phyloP scores from a whole-genome alignment of 768 basidiomycete genomes.

The Coprinellus micaceus region DNA sequence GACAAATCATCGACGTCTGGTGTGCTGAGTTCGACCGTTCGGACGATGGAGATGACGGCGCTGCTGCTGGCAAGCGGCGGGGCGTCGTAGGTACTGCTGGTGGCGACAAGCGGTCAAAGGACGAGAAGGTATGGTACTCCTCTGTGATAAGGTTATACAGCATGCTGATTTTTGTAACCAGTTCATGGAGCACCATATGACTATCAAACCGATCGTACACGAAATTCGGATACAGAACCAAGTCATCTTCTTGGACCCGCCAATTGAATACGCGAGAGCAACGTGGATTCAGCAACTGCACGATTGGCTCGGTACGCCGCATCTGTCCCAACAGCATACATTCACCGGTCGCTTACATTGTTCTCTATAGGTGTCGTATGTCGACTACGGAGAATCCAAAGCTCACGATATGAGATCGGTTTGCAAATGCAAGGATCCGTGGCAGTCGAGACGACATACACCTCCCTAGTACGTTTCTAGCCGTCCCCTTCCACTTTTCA shows the following conservation, averaged over 20 bases:
- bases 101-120: constrained; percentile 66
- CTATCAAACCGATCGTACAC: constrained; percentile 83
- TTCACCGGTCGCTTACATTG: not conserved
- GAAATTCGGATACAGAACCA: constrained; percentile 99
- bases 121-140: constrained; percentile 62
- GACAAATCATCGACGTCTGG: constrained; percentile 81
- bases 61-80: constrained; percentile 61
- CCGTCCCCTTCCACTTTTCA: not conserved
- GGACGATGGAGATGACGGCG: constrained; percentile 65
- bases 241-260: constrained; percentile 97
- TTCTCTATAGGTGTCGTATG: constrained; percentile 71
- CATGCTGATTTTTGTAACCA: constrained; percentile 21
- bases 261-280: constrained; percentile 89
- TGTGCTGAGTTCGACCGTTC: constrained; percentile 79
- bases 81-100: not conserved
- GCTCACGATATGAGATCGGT: constrained; percentile 95
- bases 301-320: constrained; percentile 70
- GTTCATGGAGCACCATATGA: constrained; percentile 72
- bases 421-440: constrained; percentile 78
- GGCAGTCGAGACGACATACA: constrained; percentile 72
- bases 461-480: constrained; percentile 61
- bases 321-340: not conserved
- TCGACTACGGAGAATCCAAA: constrained; percentile 81
- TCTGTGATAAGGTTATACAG: not conserved
- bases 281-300: constrained; percentile 89